Evolutionary conservation across 2,329 filamentous ascomycete genomes (phyloP), one percentile per base, ranked within the genome.

Genomic region (Fusarium sp.): DNA sequence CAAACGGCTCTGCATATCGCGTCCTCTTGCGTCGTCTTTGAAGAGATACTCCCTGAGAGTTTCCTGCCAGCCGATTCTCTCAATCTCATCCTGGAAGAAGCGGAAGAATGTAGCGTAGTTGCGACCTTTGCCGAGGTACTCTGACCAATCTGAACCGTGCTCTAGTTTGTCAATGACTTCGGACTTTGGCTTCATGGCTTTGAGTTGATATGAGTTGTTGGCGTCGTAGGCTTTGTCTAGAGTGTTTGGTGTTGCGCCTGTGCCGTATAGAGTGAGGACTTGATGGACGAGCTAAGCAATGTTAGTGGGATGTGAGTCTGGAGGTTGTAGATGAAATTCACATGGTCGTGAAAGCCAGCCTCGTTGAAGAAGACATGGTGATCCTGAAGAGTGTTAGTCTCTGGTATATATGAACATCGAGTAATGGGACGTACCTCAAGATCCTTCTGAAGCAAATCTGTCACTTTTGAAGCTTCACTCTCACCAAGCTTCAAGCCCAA

Each of bases 361-460:
- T 84, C 62, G 63, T 96, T 96, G 83, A 94, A 97, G 79, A 90
- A 96, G 58, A 94, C 90, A 74, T 97, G 91, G 70, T 94, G 87
- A 17, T 70, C 71, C 78, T 56, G 8, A 11, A 38, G 24, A 5
- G 15, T 21, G 32, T 67, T 32, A 73, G 61, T 3, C 26, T 26
- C 15, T 26, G 8, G 10, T 23, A 36, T 7, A 6, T 21, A 7
- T 5, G 20, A 10, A 6, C 28, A 7, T 19, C 21, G 4, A 17
- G 48, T 30, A 4, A 23, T 24, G 23, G 7, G 4, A 5, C 15
- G 30, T 70, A 85, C 81, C 79, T 88, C 86, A 67, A 96, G 85
- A 73, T 97, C 94, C 57, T 89, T 81, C 75, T 97, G 92, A 19
- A 97, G 80, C 6, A 97, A 78, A 65, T 91, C 82, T 5, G 88